These are phyloP conservation scores for Rhododendron simsii DNA, from an alignment of 148 eudicot species.

Conservation along the genomic window DNA sequence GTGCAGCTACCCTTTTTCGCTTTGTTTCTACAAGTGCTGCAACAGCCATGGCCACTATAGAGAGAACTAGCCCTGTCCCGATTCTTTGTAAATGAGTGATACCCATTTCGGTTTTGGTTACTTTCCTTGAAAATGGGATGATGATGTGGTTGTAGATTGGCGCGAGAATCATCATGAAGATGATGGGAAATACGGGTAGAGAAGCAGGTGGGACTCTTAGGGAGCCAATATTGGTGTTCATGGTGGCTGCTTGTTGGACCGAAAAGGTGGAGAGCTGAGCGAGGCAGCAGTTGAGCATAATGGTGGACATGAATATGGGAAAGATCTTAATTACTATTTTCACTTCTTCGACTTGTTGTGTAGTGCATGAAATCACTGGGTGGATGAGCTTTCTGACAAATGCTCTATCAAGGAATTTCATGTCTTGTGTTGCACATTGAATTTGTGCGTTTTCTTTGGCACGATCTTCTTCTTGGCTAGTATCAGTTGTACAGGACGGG, in stretches of 20 bases:
- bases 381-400: constrained; percentile 24
- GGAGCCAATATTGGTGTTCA: constrained; percentile 65
- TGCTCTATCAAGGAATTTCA: constrained; percentile 47
- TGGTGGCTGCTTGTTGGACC: constrained; percentile 89
- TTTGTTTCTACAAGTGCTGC: constrained; percentile 75
- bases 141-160: constrained; percentile 66
- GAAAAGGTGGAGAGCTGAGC: constrained; percentile 96
- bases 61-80: constrained; percentile 66
- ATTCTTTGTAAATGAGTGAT: constrained; percentile 74
- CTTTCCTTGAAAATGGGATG: constrained; percentile 46
- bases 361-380: constrained; percentile 39
- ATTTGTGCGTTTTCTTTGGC: constrained; percentile 10
- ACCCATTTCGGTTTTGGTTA: constrained; percentile 68
- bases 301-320: constrained; percentile 73
- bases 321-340: constrained; percentile 53
- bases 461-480: constrained; percentile 18
- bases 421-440: constrained; percentile 22
- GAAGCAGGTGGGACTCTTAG: constrained; percentile 81
- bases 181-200: constrained; percentile 76
- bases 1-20: constrained; percentile 43
- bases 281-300: constrained; percentile 88
- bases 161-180: constrained; percentile 71
- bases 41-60: constrained; percentile 72
- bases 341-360: constrained; percentile 61
- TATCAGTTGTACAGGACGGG: constrained; percentile 10